Evolutionary conservation across 2,329 filamentous ascomycete genomes (phyloP), one percentile per base, ranked within the genome.

Genomic region (Fusarium sp.): DNA sequence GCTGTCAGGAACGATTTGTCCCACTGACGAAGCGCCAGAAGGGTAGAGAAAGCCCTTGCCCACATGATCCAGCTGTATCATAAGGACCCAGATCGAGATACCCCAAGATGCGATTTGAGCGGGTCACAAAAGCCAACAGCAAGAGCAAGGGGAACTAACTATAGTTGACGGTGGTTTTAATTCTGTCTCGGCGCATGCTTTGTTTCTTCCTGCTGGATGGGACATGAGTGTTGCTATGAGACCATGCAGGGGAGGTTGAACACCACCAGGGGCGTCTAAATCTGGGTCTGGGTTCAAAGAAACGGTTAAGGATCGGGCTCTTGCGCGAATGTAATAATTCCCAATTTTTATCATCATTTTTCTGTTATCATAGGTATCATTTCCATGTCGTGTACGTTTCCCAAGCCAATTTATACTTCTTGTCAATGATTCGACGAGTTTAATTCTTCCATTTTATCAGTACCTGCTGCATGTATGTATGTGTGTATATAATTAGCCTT

Each of bases 301-400:
- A 65, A 65, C 59, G 73, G 71, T 68, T 68, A 71, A 42, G 69
- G 68, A 72, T 70, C 71, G 68, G 73, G 75, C 79, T 80, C 77
- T 81, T 82, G 77, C 81, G 80, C 80, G 83, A 73, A 70, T 85
- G 83, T 85, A 85, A 83, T 85, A 84, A 80, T 81, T 79, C 79
- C 81, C 76, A 78, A 78, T 79, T 79, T 79, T 79, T 78, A 77
- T 75, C 79, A 77, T 76, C 78, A 75, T 67, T 67, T 72, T 67
- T 73, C 72, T 68, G 71, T 70, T 73, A 71, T 68, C 64, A 66
- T 73, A 46, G 47, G 62, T 61, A 62, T 59, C 59, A 34, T 70
- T 73, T 75, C 66, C 46, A 68, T 73, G 72, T 70, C 63, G 68
- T 76, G 71, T 73, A 76, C 64, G 72, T 66, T 74, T 65, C 50